Evolutionary conservation across 139 green algal genomes (phyloP).

Genomic region (Picocystis salinarum): DNA sequence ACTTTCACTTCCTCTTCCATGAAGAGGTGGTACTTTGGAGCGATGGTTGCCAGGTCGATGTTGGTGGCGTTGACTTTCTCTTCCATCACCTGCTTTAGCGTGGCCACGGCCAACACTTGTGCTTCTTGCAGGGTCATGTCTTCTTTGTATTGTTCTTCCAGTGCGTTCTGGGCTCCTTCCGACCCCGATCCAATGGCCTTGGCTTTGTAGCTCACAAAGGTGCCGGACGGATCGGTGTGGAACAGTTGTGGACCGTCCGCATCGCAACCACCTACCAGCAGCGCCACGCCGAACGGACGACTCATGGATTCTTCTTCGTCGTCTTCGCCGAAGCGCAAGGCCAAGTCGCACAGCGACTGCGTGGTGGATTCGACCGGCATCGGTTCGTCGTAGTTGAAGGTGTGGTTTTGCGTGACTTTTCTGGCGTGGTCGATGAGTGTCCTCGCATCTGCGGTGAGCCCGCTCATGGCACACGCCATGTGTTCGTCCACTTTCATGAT

Average conservation of each 20-base stretch:
- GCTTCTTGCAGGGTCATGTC: conserved; percentile 66
- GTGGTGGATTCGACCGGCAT: conserved; percentile 87
- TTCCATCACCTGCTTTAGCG: conserved; percentile 97
- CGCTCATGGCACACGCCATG: conserved; percentile 88
- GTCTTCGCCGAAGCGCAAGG: conserved; percentile 87
- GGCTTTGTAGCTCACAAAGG: conserved; percentile 70
- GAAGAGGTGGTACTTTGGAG: conserved; percentile 81
- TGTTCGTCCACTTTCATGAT: conserved; percentile 87
- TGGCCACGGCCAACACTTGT: conserved; percentile 79
- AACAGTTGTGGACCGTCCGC: conserved; percentile 30
- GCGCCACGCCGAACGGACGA: conserved; percentile 90
- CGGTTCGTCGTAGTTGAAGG: conserved; percentile 94
- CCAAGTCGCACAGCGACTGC: conserved; percentile 83
- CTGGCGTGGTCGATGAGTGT: conserved; percentile 93
- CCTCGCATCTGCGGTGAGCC: conserved; percentile 85
- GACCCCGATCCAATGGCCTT: conserved; percentile 87
- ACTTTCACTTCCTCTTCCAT: conserved; percentile 63
- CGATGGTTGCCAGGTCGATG: conserved; percentile 84
- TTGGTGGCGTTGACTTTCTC: conserved; percentile 91
- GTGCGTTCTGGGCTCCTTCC: conserved; percentile 74
- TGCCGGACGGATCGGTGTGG: conserved; percentile 89
- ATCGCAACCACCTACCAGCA: conserved; percentile 88
- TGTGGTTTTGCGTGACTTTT: conserved; percentile 82
- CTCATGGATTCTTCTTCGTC: conserved; percentile 65
- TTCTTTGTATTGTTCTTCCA: conserved; percentile 35